Percentiles rank a stretch among this genome's conserved stretches.
phyloP scores from a whole-genome alignment of 108 stramenopile species.

The Seminavis robusta region DNA sequence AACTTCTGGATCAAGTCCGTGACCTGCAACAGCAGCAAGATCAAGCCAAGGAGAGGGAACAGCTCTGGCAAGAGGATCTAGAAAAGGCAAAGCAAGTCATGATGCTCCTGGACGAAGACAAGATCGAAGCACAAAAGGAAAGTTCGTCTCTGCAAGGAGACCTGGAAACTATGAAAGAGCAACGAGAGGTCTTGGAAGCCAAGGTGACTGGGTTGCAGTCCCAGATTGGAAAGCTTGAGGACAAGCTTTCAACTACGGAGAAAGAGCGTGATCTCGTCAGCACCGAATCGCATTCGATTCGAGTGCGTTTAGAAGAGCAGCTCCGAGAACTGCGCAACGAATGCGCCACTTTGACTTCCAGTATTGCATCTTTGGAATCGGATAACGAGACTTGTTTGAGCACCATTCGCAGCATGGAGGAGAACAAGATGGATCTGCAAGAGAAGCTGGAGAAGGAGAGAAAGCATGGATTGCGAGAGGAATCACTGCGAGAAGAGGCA shows the following conservation, averaged over 20 bases:
- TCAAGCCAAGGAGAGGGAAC: too few relatives aligned
- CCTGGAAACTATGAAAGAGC: too few relatives aligned
- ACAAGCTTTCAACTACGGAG: not conserved
- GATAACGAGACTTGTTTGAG: slow-evolving; percentile 17
- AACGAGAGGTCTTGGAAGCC: too few relatives aligned
- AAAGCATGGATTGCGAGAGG: not conserved
- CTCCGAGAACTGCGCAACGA: slow-evolving; percentile 8
- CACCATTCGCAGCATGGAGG: slow-evolving; percentile 11
- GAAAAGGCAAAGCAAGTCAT: too few relatives aligned
- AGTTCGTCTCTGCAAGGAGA: too few relatives aligned
- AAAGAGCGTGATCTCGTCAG: not conserved
- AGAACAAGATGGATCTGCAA: not conserved
- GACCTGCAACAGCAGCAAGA: too few relatives aligned
- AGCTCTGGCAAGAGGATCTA: too few relatives aligned
- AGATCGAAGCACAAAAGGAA: too few relatives aligned
- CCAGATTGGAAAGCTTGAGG: not conserved
- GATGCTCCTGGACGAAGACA: too few relatives aligned
- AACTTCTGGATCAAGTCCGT: too few relatives aligned
- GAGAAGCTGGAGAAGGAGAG: not conserved
- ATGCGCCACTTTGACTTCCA: not conserved
- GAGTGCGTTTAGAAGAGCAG: not conserved
- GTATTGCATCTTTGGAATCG: not conserved
- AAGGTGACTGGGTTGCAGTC: not conserved
- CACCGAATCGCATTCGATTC: not conserved
- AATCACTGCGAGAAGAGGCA: slow-evolving; percentile 2